Base-by-base conservation (phyloP, 495 filamentous ascomycete genomes). In the Sabuloglossum arenarium region DNA sequence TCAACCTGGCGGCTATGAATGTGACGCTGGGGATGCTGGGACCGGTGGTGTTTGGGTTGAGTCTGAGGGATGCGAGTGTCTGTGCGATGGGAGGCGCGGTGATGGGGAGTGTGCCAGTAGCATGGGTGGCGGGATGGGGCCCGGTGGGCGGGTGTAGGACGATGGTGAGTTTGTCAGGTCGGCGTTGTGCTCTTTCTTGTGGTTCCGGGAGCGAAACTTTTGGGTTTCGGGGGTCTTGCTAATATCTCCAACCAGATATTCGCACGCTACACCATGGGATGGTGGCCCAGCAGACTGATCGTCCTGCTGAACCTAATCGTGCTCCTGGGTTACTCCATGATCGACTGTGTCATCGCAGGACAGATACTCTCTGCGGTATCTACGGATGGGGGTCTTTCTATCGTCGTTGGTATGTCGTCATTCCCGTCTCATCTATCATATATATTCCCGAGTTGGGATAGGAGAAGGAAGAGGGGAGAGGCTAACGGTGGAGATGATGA, bases 1-100 rank as follows among this genome's bases (percentile, higher is more conserved):
- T 86, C 68, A 89, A 89, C 63, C 71, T 86, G 31, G 80, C 82
- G 0, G 78, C 81, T 49, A 85, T 85, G 66, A 88, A 88, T 65
- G 77, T 86, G 56, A 82, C 82, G 0, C 71, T 85, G 8, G 85
- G 81, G 1, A 79, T 86, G 72, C 71, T 89, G 14, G 84, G 80
- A 0, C 81, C 82, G 16, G 70, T 75, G 1, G 72, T 85, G n/a
- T 88, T 79, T 65, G 70, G 70, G 0, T 71, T 89, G 8, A 79
- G 79, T 32, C 87, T 88, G 61, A 61, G 65, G 28, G 85, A 88
- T 64, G 73, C 79, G 29, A 71, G 77, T 3, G 63, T 87, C 3
- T 82, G 78, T 65, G 78, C 79, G 54, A 73, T 82, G 1, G 79
- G 86, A 59, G 84, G 84, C 12, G 67, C 68, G 4, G 54, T 79